These are phyloP conservation scores for Coniochaeta ligniaria DNA, from an alignment of 2,329 filamentous ascomycete species.

Conservation along the genomic window DNA sequence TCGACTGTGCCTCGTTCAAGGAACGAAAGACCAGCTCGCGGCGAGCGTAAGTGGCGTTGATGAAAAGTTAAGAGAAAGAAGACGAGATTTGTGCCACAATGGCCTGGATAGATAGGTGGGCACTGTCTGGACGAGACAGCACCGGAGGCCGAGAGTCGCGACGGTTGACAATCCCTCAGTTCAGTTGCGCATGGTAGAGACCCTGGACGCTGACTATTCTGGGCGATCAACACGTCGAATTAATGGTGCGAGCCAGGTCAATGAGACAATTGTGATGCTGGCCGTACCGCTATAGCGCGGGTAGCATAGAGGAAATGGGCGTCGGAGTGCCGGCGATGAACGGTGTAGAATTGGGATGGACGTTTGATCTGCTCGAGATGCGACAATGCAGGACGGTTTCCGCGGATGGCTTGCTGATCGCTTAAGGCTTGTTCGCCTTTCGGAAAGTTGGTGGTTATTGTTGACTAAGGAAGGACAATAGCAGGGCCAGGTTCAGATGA, in stretches of 20 bases:
- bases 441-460: neutral
- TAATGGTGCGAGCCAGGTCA: neutral
- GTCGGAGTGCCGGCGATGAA: neutral
- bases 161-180: neutral
- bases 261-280: neutral
- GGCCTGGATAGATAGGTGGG: neutral
- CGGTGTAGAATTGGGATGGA: neutral
- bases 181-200: conserved; percentile 1
- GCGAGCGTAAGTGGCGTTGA: neutral
- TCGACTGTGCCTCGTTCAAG: conserved; percentile 18
- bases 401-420: neutral
- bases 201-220: neutral
- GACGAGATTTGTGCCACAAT: neutral
- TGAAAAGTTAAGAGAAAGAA: neutral
- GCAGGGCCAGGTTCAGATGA: neutral
- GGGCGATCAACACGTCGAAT: neutral
- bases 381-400: neutral
- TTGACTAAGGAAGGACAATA: conserved; percentile 1
- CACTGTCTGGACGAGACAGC: neutral
- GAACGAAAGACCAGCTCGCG: conserved; percentile 7
- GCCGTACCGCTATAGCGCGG: neutral
- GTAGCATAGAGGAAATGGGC: neutral
- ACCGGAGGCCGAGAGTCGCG: neutral
- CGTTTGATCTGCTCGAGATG: neutral
- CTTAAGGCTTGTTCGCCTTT: neutral